Base-by-base conservation (phyloP, 2,329 filamentous ascomycete genomes). In the Exophiala calicioides region DNA sequence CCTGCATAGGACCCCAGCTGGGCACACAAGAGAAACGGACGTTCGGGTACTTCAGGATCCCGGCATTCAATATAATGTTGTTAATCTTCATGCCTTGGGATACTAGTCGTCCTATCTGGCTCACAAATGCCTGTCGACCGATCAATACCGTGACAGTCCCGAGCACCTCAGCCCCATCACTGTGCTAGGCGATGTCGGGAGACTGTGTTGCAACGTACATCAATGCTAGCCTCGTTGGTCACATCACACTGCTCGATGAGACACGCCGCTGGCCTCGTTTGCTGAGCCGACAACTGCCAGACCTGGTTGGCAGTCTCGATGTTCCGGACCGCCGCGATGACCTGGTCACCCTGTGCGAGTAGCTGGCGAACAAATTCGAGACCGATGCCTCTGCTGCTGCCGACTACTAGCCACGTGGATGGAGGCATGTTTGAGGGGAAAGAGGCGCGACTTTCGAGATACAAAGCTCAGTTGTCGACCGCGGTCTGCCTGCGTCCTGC, bases 41-140 rank as follows among this genome's bases (percentile, higher is more conserved):
- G 67, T 78, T 78, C 3, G 77, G 77, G 63, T 80, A 81, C 57
- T 72, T 68, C 55, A 79, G 59, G 4, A 80, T 71, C 35, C 77
- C 78, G 23, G 78, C 77, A 63, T 80, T 81, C 43, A 80, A 55
- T n/a, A 81, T 70, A 29, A 77, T 70, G 62, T 74, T 73, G 62
- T 79, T 76, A 36, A 79, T 71, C 47, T 65, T 71, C 38, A 73
- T 53, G 18, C 62, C 54, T 16, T 56, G 59, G 46, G 67, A 68
- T 20, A 68, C 65, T 35, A 70, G 66, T 23, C 59, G 56, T 41
- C 65, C 56, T 44, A 76, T 60, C 33, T 69, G 62, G 27, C 50
- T 51, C 21, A 72, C 69, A 57, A 75, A 75, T 58, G 65, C 66
- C 72, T 75, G 56, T 27, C 16, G 12, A 20, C 27, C 12, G 44